Base-by-base conservation (phyloP, 768 basidiomycete species). In the Tulasnella sp. region DNA sequence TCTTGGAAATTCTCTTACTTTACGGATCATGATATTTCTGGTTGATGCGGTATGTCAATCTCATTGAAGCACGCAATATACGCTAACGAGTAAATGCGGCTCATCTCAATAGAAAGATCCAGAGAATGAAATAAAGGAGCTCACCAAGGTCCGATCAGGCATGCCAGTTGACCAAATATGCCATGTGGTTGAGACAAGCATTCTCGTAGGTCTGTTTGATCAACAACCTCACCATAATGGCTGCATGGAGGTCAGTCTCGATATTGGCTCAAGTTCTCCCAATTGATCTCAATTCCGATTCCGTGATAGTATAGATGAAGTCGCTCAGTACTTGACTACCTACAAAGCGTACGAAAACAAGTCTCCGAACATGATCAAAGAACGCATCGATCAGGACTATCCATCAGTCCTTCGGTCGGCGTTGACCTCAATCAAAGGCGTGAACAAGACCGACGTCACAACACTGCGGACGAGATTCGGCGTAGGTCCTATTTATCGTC, bases 361-460 rank as follows among this genome's bases (percentile, higher is more conserved):
- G 66, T 81, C 92, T 9, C 92, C 94, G 7, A 84, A 90, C 67
- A 75, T 92, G 67, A 93, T 99, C 74, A 94, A 92, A 70, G 96
- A 98, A 68, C 85, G 91, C 45, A 76, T 88, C 27, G 92, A 96
- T 69, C 90, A 92, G 64, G 86, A 90, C 65, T 91, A 96, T 66
- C 73, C 78, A 63, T 82, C 91, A 7, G 78, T 92, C 66, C 70
- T 98, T 12, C 86, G 87, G 58, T 80, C 81, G 19, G 79, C 88
- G 1, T 75, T 99, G 25, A 98, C 94, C 1, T 82, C 81, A 63
- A 88, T 98, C 66, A 85, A 80, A 67, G 91, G 88, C 65, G 90
- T 99, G 62, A 98, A 98, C 72, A 96, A 94, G 75, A 98, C 94
- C 2, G 96, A 99, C 66, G 91, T 93, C 1, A 83, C 90, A 71